Percentiles rank a stretch among this genome's conserved stretches.
Evolutionary conservation across 495 filamentous ascomycete species (phyloP).

Genomic region (Lophiotrema nucula): DNA sequence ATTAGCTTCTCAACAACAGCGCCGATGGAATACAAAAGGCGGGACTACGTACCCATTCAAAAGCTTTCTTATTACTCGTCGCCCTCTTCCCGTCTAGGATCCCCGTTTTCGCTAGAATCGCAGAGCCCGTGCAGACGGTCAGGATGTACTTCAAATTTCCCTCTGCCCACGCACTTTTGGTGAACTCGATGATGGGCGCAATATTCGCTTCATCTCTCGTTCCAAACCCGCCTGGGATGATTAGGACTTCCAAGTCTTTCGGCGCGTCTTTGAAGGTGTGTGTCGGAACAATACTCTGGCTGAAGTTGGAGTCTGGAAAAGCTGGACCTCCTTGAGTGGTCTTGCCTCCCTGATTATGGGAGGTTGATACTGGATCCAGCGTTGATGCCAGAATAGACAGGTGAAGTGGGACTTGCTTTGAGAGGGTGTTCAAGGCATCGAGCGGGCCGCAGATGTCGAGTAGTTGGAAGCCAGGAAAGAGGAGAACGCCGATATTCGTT

Average conservation of each 20-base stretch:
- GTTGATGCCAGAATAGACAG: conserved; percentile 55
- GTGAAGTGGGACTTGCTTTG: conserved; percentile 39
- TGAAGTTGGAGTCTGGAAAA: conserved; percentile 36
- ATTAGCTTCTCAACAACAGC: conserved; percentile 36
- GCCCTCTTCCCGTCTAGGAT: conserved; percentile 32
- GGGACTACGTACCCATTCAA: conserved; percentile 39
- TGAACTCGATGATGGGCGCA: conserved; percentile 45
- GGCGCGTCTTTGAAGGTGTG: conserved; percentile 55
- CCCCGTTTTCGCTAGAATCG: conserved; percentile 26
- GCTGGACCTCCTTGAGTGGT: conserved; percentile 9
- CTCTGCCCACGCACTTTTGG: conserved; percentile 42
- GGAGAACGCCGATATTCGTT: conserved; percentile 42
- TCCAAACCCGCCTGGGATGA: conserved; percentile 64
- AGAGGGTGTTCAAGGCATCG: conserved; percentile 60
- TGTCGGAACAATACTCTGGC: conserved; percentile 56
- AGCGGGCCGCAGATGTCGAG: conserved; percentile 61
- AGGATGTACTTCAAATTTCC: conserved; percentile 49
- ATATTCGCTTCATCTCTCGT: conserved; percentile 44
- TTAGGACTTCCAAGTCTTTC: conserved; percentile 58
- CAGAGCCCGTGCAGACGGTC: conserved; percentile 33
- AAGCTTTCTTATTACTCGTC: conserved; percentile 34
- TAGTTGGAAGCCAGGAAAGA: conserved; percentile 54
- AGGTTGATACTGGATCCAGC: conserved; percentile 53
- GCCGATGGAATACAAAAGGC: neutral
- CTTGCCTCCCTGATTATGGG: too few species aligned